These are phyloP conservation scores for Neobulgaria alba DNA, from an alignment of 2,329 filamentous ascomycete genomes.

Conservation along the genomic window DNA sequence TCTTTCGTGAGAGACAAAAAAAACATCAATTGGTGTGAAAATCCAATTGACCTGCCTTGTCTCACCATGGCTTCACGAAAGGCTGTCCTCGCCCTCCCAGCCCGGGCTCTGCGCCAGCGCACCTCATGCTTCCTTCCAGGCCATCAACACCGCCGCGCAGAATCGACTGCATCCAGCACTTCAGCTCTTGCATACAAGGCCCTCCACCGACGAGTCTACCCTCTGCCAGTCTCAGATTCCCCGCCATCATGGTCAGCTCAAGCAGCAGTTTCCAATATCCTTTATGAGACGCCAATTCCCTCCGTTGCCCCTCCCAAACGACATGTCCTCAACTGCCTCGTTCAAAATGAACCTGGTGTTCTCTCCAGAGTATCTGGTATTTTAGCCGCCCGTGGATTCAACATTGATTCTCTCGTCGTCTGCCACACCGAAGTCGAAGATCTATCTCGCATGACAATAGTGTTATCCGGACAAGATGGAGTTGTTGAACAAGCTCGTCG, in stretches of 20 bases:
- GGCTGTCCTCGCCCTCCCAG: conserved; percentile 24
- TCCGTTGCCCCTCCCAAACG: conserved; percentile 80
- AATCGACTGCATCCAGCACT: conserved; percentile 62
- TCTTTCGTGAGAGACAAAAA: no score
- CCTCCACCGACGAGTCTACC: conserved; percentile 79
- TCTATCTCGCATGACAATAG: conserved; percentile 96
- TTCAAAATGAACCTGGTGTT: conserved; percentile 98
- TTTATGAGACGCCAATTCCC: conserved; percentile 92
- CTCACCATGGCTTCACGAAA: conserved; percentile 26
- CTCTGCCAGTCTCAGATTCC: conserved; percentile 69
- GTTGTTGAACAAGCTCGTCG: conserved; percentile 94
- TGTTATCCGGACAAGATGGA: conserved; percentile 89
- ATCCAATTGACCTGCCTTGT: conserved; percentile 8
- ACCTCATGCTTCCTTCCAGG: conserved; percentile 14
- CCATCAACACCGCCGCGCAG: conserved; percentile 21
- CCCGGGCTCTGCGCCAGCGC: conserved; percentile 17
- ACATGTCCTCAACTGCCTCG: conserved; percentile 94
- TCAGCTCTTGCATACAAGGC: conserved; percentile 97
- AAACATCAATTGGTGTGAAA: conserved; percentile 6
- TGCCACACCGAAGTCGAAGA: conserved; percentile 97
- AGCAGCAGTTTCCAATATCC: conserved; percentile 92
- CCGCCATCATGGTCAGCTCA: conserved; percentile 80
- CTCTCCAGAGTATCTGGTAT: conserved; percentile 95
- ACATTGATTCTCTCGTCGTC: conserved; percentile 96
- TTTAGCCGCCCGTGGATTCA: conserved; percentile 91